Percentiles rank a stretch among this genome's conserved stretches.
phyloP scores from a whole-genome alignment of 1,284 basidiomycete genomes.

The Grifola frondosa region DNA sequence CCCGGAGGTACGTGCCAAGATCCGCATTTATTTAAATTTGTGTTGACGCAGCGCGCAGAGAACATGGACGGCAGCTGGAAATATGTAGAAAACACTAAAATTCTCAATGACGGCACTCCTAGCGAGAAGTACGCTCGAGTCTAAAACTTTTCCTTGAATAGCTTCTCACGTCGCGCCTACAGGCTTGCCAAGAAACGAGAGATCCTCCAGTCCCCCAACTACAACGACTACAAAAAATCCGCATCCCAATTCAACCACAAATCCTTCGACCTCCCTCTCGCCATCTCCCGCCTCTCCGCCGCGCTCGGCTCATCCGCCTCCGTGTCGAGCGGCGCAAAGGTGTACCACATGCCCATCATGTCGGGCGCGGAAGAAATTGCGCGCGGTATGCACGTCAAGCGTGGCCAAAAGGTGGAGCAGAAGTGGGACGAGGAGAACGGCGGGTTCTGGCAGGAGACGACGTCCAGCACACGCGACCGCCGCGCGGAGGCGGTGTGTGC shows the following conservation, averaged over 20 bases:
- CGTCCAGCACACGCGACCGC: conserved; percentile 18
- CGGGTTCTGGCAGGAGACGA: conserved; percentile 28
- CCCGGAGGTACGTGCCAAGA: conserved; percentile 28
- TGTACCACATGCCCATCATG: conserved; percentile 23
- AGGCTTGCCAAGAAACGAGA: conserved; percentile 23
- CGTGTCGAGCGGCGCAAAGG: conserved; percentile 28
- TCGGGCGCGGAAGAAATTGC: too few relatives aligned
- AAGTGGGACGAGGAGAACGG: conserved; percentile 15
- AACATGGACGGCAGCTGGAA: conserved; percentile 25
- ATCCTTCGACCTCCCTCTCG: conserved; percentile 24
- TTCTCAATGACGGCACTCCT: background rate
- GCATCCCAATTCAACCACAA: conserved; percentile 24
- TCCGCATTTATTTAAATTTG: too few relatives aligned
- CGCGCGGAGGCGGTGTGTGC: conserved; percentile 26
- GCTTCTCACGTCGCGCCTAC: background rate
- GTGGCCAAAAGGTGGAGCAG: conserved; percentile 14
- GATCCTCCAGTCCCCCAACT: conserved; percentile 28
- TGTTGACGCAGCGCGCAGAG: too few relatives aligned
- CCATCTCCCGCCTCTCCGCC: conserved; percentile 18
- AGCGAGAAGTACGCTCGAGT: background rate
- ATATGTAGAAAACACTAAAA: conserved; percentile 22
- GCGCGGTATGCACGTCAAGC: too few relatives aligned
- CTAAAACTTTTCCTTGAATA: conserved; percentile 4
- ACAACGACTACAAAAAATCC: conserved; percentile 27
- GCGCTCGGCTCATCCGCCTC: conserved; percentile 29